These are phyloP conservation scores for Fagus sylvatica DNA, from an alignment of 306 rosid genomes.

Conservation along the genomic window DNA sequence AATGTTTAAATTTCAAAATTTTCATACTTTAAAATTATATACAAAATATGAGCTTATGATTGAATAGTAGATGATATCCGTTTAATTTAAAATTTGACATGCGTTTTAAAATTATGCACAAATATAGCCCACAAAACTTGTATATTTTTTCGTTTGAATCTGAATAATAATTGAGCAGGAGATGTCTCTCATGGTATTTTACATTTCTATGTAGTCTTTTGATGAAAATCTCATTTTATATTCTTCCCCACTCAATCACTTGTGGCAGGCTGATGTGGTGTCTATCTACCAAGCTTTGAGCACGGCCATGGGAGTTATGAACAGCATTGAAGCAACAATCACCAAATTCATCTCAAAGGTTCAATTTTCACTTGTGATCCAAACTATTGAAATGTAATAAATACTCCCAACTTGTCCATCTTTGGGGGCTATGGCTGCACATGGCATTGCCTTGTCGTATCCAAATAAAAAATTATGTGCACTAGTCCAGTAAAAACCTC, in stretches of 20 bases:
- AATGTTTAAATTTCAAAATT: no score
- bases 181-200: background rate
- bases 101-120: no score
- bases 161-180: background rate
- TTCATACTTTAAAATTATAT: no score
- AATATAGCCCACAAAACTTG: no score
- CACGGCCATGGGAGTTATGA: slow-evolving; percentile 48
- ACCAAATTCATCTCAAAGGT: slow-evolving; percentile 51
- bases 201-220: background rate
- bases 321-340: slow-evolving; percentile 35
- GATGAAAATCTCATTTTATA: background rate
- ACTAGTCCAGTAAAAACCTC: background rate
- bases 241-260: background rate
- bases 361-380: background rate
- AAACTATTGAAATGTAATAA: no score
- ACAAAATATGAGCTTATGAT: no score
- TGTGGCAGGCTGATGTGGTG: slow-evolving; percentile 42
- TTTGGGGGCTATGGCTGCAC: no score
- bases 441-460: no score
- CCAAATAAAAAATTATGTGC: no score
- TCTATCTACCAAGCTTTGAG: slow-evolving; percentile 50
- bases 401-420: background rate
- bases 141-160: no score
- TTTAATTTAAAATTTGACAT: no score
- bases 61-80: no score